Evolutionary conservation across 73 alveolate species (phyloP), one percentile per base, ranked within the genome.

Genomic region (Stentor coeruleus): DNA sequence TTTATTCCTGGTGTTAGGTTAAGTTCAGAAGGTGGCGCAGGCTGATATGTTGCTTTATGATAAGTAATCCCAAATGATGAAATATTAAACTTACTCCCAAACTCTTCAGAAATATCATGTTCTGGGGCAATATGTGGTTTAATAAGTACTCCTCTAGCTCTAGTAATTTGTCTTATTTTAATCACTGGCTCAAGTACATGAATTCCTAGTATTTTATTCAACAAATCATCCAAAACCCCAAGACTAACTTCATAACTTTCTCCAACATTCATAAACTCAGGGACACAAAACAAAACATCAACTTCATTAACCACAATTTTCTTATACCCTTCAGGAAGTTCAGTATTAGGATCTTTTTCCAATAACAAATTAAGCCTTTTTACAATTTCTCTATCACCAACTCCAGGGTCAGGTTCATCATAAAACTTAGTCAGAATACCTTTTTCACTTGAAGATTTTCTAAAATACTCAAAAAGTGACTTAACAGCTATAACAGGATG

Each of bases 241-340:
- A 75, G 14, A 26, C n/a, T 33, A n/a, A 75, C 66, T 20, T 38
- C n/a, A n/a, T 39, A 6, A 35, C 83, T 75, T 40, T 75, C 83
- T n/a, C 80, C 80, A 20, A 75, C 33, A 33, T 90, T 77, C 26
- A 90, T 82, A 2, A 88, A 91, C 58, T 83, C 84, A 6, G 90
- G 84, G 59, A 90, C 77, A 28, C 86, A 42, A 74, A 82, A 90
- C 11, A 39, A 59, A 59, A 83, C 73, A 40, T 58, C 87, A 3
- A 90, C 81, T 40, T 89, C 92, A 38, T 84, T 87, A 6, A 87
- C 95, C 15, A 57, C 74, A 2, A 85, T 89, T 38, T 86, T 88
- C 30, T 79, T 58, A 73, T 81, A 92, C 3, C 98, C 98, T 58
- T 91, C 94, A 28, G 98, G 98, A 33, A 93, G 74, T 3, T 83